Conservation (phyloP, 2,329 filamentous ascomycete species). For the Trichoderma sp. region DNA sequence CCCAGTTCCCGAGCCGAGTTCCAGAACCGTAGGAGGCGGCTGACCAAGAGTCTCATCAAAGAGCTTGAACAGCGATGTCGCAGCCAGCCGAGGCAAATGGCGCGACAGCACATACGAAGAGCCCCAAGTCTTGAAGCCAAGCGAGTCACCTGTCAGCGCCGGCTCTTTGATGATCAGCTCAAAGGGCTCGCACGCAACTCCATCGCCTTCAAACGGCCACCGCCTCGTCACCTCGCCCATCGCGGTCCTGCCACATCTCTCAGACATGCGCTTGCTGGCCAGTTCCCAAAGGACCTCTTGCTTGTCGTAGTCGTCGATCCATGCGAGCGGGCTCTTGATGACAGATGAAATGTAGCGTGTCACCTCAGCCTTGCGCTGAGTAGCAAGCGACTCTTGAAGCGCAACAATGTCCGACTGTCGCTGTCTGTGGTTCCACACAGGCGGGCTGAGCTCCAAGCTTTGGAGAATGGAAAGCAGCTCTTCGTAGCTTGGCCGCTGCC, state of each 20-base stretch:
- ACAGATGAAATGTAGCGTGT: slow-evolving; percentile 67
- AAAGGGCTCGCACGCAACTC: slow-evolving; percentile 41
- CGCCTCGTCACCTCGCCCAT: slow-evolving; percentile 56
- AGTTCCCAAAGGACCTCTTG: slow-evolving; percentile 72
- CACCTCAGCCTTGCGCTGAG: slow-evolving; percentile 48
- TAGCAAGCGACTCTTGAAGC: slow-evolving; percentile 40
- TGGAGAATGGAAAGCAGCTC: slow-evolving; percentile 64
- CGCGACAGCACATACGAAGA: slow-evolving; percentile 82
- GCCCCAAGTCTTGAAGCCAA: slow-evolving; percentile 95
- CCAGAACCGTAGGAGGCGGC: slow-evolving; percentile 51
- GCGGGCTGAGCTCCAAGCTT: slow-evolving; percentile 63
- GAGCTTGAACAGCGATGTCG: slow-evolving; percentile 44
- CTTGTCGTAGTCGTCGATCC: slow-evolving; percentile 64
- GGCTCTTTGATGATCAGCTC: slow-evolving; percentile 79
- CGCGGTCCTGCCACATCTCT: slow-evolving; percentile 72
- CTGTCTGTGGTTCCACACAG: slow-evolving; percentile 58
- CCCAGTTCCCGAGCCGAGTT: slow-evolving; percentile 87
- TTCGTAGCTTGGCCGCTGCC: slow-evolving; percentile 66
- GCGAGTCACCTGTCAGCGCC: slow-evolving; percentile 77
- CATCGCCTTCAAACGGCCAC: slow-evolving; percentile 47
- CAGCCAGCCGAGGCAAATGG: slow-evolving; percentile 55
- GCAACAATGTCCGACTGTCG: slow-evolving; percentile 40
- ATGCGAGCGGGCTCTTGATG: slow-evolving; percentile 62
- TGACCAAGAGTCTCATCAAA: slow-evolving; percentile 37
- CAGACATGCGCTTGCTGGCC: slow-evolving; percentile 75